A percentile compares a stretch with the other conserved stretches of the same genome.
Conservation (phyloP, 805 yeast species). For the Saccharomyces jurei region DNA sequence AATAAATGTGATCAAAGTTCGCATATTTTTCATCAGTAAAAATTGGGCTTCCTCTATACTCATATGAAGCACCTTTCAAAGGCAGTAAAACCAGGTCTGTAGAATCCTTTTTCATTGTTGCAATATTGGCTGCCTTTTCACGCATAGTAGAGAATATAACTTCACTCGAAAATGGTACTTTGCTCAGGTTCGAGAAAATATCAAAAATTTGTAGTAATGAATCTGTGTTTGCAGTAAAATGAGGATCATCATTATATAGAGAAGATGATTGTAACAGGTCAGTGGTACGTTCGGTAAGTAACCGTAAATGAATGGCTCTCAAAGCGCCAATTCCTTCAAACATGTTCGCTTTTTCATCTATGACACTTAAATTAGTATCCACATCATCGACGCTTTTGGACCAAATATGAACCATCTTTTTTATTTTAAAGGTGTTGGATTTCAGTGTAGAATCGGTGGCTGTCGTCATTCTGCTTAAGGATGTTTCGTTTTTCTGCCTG, state of each 20-base stretch:
- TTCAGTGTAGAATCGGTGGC: slow-evolving; percentile 10
- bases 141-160: slow-evolving; percentile 25
- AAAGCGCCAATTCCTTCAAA: slow-evolving; percentile 17
- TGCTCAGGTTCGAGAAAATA: slow-evolving; percentile 31
- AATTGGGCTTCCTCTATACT: slow-evolving; percentile 11
- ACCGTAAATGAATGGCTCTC: slow-evolving; percentile 39
- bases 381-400: slow-evolving; percentile 15
- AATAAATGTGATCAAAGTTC: slow-evolving; percentile 22
- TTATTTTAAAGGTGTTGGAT: slow-evolving; percentile 13
- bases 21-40: slow-evolving; percentile 15
- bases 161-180: slow-evolving; percentile 66
- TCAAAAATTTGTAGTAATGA: slow-evolving; percentile 29
- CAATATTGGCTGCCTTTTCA: slow-evolving; percentile 23
- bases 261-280: slow-evolving; percentile 61
- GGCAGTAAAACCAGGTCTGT: slow-evolving; percentile 21
- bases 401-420: slow-evolving; percentile 11
- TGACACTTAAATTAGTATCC: slow-evolving; percentile 13
- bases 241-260: slow-evolving; percentile 21
- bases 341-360: slow-evolving; percentile 19
- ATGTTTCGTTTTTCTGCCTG: slow-evolving; percentile 1
- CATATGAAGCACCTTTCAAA: slow-evolving; percentile 22
- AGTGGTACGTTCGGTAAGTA: slow-evolving; percentile 59
- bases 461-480: slow-evolving; percentile 14
- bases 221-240: slow-evolving; percentile 24
- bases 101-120: slow-evolving; percentile 8